Base-by-base conservation (phyloP, 2,329 filamentous ascomycete genomes). In the Colletotrichum gigasporum region DNA sequence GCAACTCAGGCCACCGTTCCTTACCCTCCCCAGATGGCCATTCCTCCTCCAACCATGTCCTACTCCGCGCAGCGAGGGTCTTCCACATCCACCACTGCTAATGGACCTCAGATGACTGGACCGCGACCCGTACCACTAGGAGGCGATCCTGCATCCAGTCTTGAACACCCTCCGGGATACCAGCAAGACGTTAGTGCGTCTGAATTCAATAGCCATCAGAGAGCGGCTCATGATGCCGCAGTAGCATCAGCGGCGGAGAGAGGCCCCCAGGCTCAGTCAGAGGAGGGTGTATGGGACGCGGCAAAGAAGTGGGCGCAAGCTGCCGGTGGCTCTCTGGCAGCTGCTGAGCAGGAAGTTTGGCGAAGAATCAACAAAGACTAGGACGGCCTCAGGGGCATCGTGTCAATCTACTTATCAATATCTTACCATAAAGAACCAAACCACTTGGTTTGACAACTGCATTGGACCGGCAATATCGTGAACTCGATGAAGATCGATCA, bases 261-360 rank as follows among this genome's bases (percentile, higher is more conserved):
- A 22, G 72, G 63, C 47, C 63, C 66, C 6, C 60, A 73, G 24
- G 62, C 65, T 28, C 71, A 61, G 2, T 69, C 68, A 14, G 80
- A 80, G 16, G 78, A 80, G 3, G 80, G 83, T n/a, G 75, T 87
- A 5, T 87, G 85, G 85, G 80, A 80, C 58, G 75, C 82, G 47
- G 86, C 86, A 10, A 87, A 85, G 79, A 87, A 85, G 73, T 83
- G 85, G 80, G 85, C 84, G 45, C 77, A 81, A 63, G 82, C 81
- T 32, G 87, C 87, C 6, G 87, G 87, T 52, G 83, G 83, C 65
- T 86, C 82, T 72, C 74, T 90, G 26, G 84, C 82, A 8, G 84
- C 82, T 12, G 86, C 85, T 12, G 87, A 90, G 78, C 79, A 78
- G 52, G 86, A 89, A 74, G 82, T 90, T 22, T 90, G 87, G 87